Base-by-base conservation (phyloP, 257 asterid genomes). In the Leptodermis oblonga region DNA sequence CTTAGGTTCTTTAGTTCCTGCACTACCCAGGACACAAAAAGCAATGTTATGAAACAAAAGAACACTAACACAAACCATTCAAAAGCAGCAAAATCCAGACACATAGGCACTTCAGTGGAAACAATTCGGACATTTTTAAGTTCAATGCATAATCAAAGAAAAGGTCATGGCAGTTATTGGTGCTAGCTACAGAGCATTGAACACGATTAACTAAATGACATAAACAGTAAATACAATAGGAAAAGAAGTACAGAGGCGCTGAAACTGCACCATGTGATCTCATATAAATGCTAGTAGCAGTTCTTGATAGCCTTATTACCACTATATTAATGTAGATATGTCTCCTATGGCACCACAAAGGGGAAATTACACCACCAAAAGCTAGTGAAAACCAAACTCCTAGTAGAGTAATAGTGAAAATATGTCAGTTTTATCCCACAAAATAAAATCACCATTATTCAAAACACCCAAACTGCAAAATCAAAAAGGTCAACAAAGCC, bases 1-100 rank as follows among this genome's bases (percentile, higher is more conserved):
- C 92, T 84, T 73, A 93, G 87, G 80, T 87, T 88, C 83, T 93
- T 93, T 58, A 93, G 95, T 80, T 93, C 99, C 99, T 93, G 82
- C 56, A 51, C 67, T 58, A 79, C 73, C 77, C 42, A 76, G 58
- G 54, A 53, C 30, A 26, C 25, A 31, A 64, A 78, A 45, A 37
- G 60, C 9, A 72, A 70, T 72, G 49, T 80, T 65, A 70, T 18
- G 25, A 62, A 43, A 17, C 9, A n/a, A 45, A 30, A 25, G 56
- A 68, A 52, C 62, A 7, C 33, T 28, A 36, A 33, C 6, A 48
- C 31, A 61, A 62, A 26, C 42, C 36, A 43, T 36, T 17, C 13
- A 55, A 25, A 45, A 23, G 26, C 43, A 70, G 65, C 62, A 22
- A 14, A 45, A 14, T 31, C 15, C 15, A 15, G n/a, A 39, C 22